A percentile compares a stretch with the other conserved stretches of the same genome.
phyloP scores from a whole-genome alignment of 2,329 filamentous ascomycete species.

The Monosporascus cannonballus region DNA sequence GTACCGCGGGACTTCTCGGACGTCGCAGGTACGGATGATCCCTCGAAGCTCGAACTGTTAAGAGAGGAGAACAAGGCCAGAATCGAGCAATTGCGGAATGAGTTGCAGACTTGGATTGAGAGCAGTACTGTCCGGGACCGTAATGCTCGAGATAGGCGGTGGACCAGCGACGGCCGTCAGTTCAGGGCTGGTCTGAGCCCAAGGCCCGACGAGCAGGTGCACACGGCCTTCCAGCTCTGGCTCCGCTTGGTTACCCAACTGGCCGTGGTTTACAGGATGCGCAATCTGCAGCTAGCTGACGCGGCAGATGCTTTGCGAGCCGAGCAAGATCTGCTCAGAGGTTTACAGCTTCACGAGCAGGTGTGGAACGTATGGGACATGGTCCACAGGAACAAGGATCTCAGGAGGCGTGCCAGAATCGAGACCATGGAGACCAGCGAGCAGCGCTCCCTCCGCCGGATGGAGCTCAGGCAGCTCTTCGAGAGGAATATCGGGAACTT shows the following conservation, averaged over 20 bases:
- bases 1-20: background rate
- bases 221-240: background rate
- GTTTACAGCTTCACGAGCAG: background rate
- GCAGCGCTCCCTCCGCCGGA: background rate
- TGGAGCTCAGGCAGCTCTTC: background rate
- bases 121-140: background rate
- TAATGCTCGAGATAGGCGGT: background rate
- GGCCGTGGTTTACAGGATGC: background rate
- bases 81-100: background rate
- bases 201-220: background rate
- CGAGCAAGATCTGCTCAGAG: background rate
- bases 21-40: background rate
- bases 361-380: background rate
- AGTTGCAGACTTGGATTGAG: background rate
- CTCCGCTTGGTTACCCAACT: background rate
- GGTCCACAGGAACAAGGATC: background rate
- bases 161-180: background rate
- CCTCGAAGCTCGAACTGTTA: background rate
- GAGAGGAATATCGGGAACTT: too few relatives aligned
- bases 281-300: background rate
- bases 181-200: background rate
- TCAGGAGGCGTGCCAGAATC: background rate
- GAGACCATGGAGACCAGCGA: background rate
- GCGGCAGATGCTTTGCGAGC: background rate
- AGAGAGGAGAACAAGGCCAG: background rate